Evolutionary conservation across 441 rosid species (phyloP).

Genomic region (Euphorbia corollata): DNA sequence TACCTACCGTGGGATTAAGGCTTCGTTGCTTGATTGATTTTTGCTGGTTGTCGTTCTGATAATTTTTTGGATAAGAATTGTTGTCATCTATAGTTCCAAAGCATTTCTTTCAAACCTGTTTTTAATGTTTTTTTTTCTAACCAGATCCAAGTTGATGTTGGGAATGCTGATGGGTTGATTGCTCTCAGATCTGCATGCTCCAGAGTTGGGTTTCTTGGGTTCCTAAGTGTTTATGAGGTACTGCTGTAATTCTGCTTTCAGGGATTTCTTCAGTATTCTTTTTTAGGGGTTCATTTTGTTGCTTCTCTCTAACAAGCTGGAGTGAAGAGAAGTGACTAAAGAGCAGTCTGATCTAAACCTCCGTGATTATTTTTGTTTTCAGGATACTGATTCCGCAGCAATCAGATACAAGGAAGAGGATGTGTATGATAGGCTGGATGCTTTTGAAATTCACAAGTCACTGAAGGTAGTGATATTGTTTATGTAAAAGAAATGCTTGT

Average conservation of each 20-base stretch:
- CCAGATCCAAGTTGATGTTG: constrained; percentile 74
- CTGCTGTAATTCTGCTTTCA: constrained; percentile 15
- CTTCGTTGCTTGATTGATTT: too few species aligned
- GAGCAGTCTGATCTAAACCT: constrained; percentile 9
- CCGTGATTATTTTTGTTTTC: constrained; percentile 17
- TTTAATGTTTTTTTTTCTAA: constrained; percentile 10
- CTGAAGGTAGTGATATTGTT: constrained; percentile 47
- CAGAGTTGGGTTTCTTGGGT: constrained; percentile 66
- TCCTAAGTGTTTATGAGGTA: constrained; percentile 83
- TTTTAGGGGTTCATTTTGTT: constrained; percentile 11
- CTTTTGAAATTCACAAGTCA: constrained; percentile 48
- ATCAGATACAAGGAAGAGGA: constrained; percentile 44
- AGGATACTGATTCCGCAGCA: constrained; percentile 66
- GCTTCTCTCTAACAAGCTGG: background rate
- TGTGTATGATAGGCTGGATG: constrained; percentile 34
- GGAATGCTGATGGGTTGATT: constrained; percentile 50
- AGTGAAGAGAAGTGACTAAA: background rate
- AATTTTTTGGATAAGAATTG: constrained; percentile 2
- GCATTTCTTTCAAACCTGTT: background rate
- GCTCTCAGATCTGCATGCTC: constrained; percentile 68
- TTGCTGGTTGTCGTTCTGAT: too few species aligned
- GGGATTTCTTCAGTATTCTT: too few species aligned
- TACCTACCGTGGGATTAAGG: too few species aligned
- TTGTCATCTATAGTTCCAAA: constrained; percentile 16
- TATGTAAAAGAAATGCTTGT: constrained; percentile 8